Evolutionary conservation across 495 filamentous ascomycete genomes (phyloP).

Genomic region (Parathielavia appendiculata): DNA sequence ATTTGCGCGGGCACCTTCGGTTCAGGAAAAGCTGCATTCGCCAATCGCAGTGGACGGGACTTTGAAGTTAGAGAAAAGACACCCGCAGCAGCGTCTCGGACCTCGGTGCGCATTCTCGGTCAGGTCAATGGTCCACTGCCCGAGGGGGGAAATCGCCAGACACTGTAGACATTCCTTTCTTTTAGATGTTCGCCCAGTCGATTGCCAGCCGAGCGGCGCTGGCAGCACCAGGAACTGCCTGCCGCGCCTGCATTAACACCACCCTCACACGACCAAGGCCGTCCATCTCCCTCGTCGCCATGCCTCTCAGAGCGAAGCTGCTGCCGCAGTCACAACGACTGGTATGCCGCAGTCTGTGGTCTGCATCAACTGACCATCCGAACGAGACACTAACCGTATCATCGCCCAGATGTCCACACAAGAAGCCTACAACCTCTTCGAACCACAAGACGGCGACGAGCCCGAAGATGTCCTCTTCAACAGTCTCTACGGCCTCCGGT

Average conservation of each 20-base stretch:
- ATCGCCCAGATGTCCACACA: conserved; percentile 53
- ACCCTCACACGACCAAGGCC: background rate
- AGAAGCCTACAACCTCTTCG: conserved; percentile 24
- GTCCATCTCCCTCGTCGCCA: conserved; percentile 38
- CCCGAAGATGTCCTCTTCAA: conserved; percentile 90
- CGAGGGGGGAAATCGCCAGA: conserved; percentile 8
- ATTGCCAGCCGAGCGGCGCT: conserved; percentile 38
- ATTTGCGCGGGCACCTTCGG: conserved; percentile 21
- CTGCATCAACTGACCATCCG: too few relatives aligned
- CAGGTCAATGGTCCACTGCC: conserved; percentile 14
- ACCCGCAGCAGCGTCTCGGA: conserved; percentile 9
- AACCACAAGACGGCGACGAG: conserved; percentile 59
- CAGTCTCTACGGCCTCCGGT: conserved; percentile 79
- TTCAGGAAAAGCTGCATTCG: conserved; percentile 18
- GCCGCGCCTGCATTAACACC: conserved; percentile 29
- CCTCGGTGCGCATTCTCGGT: conserved; percentile 11
- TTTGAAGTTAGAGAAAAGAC: conserved; percentile 2
- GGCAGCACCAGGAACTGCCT: conserved; percentile 33
- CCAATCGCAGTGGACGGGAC: background rate
- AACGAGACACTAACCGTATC: conserved; percentile 1
- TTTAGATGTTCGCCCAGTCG: conserved; percentile 42
- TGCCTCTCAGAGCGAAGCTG: conserved; percentile 88
- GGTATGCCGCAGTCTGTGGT: conserved; percentile 30
- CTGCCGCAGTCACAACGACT: conserved; percentile 49
- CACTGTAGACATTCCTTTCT: conserved; percentile 6